A percentile compares a stretch with the other conserved stretches of the same genome.
Evolutionary conservation across 2,329 filamentous ascomycete species (phyloP).

Genomic region (Dryadomyces quercus-mongolicae): DNA sequence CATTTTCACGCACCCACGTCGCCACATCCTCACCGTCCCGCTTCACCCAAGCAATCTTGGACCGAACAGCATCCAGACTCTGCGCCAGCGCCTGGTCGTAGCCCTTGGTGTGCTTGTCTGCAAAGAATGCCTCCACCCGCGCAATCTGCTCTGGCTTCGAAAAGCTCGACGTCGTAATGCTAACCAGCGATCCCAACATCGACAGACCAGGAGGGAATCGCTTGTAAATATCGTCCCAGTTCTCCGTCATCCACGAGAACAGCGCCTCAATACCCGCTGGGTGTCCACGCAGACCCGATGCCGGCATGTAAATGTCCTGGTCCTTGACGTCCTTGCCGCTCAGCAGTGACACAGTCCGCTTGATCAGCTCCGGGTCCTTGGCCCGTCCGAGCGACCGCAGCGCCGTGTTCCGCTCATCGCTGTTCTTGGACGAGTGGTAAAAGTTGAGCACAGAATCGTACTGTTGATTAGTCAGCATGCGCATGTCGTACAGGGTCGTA

Average conservation of each 20-base stretch:
- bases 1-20: conserved; percentile 22
- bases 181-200: conserved; percentile 76
- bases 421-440: conserved; percentile 62
- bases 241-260: conserved; percentile 71
- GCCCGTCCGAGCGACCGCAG: conserved; percentile 73
- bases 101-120: conserved; percentile 65
- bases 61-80: conserved; percentile 70
- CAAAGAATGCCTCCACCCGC: conserved; percentile 71
- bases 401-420: conserved; percentile 85
- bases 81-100: conserved; percentile 87
- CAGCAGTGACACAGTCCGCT: conserved; percentile 65
- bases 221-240: conserved; percentile 77
- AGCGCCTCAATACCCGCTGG: conserved; percentile 67
- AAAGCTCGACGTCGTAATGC: conserved; percentile 72
- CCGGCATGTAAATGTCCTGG: conserved; percentile 86
- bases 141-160: conserved; percentile 63
- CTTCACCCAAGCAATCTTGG: conserved; percentile 72
- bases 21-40: conserved; percentile 64
- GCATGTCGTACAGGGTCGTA: too few relatives aligned
- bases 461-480: conserved; percentile 21
- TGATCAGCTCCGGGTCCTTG: conserved; percentile 65
- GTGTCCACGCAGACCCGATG: conserved; percentile 66
- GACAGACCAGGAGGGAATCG: conserved; percentile 75
- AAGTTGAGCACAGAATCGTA: conserved; percentile 68
- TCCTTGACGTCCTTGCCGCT: conserved; percentile 77